A percentile compares a stretch with the other conserved stretches of the same genome.
Conservation (phyloP, 2,329 filamentous ascomycete species). For the Ceratocystiopsis sp. region DNA sequence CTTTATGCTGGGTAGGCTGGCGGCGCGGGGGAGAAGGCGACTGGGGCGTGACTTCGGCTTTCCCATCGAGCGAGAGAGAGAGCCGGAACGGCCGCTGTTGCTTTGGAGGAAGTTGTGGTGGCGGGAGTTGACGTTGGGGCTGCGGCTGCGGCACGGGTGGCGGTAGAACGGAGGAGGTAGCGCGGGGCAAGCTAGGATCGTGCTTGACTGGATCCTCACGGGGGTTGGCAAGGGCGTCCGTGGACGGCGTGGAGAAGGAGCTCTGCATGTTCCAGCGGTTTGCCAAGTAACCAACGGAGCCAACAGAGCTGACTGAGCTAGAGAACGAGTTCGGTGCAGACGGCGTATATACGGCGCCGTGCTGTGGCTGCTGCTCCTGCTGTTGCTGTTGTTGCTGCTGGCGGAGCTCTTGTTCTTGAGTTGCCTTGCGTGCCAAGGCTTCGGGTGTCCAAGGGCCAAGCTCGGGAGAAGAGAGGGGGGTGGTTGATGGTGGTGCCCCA, state of each 20-base stretch:
- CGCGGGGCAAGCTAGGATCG: conserved; percentile 26
- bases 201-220: conserved; percentile 28
- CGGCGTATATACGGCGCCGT: neutral
- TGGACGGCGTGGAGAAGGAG: conserved; percentile 32
- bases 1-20: conserved; percentile 1
- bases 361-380: neutral
- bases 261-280: conserved; percentile 39
- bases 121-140: conserved; percentile 1
- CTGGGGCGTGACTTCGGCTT: conserved; percentile 65
- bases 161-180: conserved; percentile 17
- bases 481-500: conserved; percentile 5
- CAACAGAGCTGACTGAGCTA: conserved; percentile 15
- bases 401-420: conserved; percentile 2
- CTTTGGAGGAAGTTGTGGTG: conserved; percentile 7
- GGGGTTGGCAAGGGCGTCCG: neutral
- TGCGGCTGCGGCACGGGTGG: conserved; percentile 9
- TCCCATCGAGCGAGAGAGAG: conserved; percentile 73
- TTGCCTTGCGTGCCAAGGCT: conserved; percentile 4
- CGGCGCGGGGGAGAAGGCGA: conserved; percentile 51
- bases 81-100: conserved; percentile 43
- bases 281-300: conserved; percentile 25
- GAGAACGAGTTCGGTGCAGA: conserved; percentile 6
- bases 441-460: conserved; percentile 10
- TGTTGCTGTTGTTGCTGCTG: conserved; percentile 1
- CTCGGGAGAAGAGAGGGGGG: conserved; percentile 11